Conservation (phyloP, 768 basidiomycete genomes). For the Tephrocybe sp. region DNA sequence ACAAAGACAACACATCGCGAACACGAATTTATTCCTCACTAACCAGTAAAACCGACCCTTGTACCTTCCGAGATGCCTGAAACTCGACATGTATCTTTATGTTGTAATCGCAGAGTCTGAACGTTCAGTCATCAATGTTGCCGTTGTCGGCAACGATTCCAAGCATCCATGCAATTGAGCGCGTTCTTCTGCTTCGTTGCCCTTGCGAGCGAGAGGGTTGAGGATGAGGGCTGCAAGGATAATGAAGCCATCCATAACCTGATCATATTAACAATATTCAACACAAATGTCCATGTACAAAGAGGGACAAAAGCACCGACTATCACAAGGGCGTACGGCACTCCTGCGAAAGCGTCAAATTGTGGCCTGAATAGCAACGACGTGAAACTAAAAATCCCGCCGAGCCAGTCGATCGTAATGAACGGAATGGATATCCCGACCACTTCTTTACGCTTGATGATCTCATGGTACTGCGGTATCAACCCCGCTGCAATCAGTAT, state of each 20-base stretch:
- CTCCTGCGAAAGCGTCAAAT: conserved; percentile 63
- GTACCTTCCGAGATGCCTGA: too few species aligned
- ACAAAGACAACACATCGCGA: too few species aligned
- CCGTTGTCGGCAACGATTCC: too few species aligned
- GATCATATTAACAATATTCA: too few species aligned
- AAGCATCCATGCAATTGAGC: too few species aligned
- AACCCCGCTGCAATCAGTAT: conserved; percentile 53
- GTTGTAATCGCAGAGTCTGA: too few species aligned
- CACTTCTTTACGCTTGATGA: conserved; percentile 62
- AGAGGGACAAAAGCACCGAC: conserved; percentile 34
- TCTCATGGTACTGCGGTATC: conserved; percentile 73
- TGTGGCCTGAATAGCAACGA: conserved; percentile 65
- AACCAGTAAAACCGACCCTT: too few species aligned
- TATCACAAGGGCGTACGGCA: conserved; percentile 63
- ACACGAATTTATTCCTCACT: too few species aligned
- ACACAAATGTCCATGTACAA: not conserved
- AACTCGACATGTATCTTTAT: too few species aligned
- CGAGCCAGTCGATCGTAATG: conserved; percentile 68
- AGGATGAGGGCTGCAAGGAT: conserved; percentile 62
- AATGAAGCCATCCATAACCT: conserved; percentile 65
- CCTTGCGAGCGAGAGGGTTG: conserved; percentile 54
- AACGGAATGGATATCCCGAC: conserved; percentile 70
- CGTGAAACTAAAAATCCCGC: conserved; percentile 68
- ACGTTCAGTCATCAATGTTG: too few species aligned
- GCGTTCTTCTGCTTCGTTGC: conserved; percentile 28